These are phyloP conservation scores for Tagetes patula DNA, from an alignment of 129 eudicot species.

Conservation along the genomic window DNA sequence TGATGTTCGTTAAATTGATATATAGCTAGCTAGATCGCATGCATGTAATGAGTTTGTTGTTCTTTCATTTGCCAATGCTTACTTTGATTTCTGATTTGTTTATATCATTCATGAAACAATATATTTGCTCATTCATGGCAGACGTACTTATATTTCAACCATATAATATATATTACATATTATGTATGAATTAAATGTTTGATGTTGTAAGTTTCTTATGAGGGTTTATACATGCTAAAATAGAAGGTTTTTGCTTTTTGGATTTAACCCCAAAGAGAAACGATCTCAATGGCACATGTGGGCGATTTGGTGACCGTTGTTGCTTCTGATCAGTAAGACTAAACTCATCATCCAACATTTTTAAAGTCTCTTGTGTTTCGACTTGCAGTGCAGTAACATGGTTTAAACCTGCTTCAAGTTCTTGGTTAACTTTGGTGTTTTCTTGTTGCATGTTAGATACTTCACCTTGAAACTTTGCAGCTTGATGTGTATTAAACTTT, in stretches of 20 bases:
- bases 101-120: no score
- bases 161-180: conserved; percentile 17
- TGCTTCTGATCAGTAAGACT: conserved; percentile 39
- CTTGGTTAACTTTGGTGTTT: conserved; percentile 72
- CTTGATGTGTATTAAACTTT: conserved; percentile 77
- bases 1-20: no score
- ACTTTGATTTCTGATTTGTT: no score
- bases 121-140: no score
- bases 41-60: no score
- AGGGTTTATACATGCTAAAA: conserved; percentile 64
- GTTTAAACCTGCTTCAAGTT: conserved; percentile 72
- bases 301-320: conserved; percentile 33
- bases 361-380: conserved; percentile 51
- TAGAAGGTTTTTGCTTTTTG: conserved; percentile 61
- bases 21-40: no score
- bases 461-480: conserved; percentile 96
- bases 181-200: conserved; percentile 1
- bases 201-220: conserved; percentile 35
- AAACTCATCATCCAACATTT: conserved; percentile 54
- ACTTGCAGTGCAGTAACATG: conserved; percentile 47
- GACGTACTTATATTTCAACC: background rate
- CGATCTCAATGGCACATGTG: conserved; percentile 65
- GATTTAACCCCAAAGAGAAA: conserved; percentile 74
- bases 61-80: no score
- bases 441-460: conserved; percentile 94